Evolutionary conservation across 805 yeast species (phyloP), one percentile per base, ranked within the genome.

Genomic region (Saturnispora saitoi): DNA sequence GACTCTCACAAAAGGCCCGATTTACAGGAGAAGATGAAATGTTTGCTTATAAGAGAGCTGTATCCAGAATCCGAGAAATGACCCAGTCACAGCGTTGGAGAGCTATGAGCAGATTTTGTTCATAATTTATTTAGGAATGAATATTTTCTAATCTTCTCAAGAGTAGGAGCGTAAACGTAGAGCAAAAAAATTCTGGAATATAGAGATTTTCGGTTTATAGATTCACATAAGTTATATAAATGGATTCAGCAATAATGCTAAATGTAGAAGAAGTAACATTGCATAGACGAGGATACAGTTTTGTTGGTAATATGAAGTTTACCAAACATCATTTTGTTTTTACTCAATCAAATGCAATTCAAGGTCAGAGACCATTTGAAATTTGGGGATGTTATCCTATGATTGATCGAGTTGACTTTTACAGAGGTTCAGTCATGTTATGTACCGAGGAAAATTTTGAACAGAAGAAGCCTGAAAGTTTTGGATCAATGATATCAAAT

Each of bases 321-420:
- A 83, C 90, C 2, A 77, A 86, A 5, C 90, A 85, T 60, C 93
- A 86, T 65, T 63, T 86, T 56, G 84, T 85, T 32, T 85, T 84
- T 61, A 46, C 24, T 19, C 43, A 45, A 26, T 72, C 78, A 0
- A 43, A 62, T 4, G 54, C 57, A 9, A 44, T 49, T 32, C 31
- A 51, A 50, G 50, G 54, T 15, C 59, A 31, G 28, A 39, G 61
- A 56, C 22, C 56, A 56, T 70, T 80, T 49, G 98, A 93, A 63
- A 77, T 87, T 29, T 93, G 98, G 99, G 75, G 88, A 29, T 84
- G 95, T 51, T 91, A 88, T 64, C 96, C 97, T 1, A 77, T 89
- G 53, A 80, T 90, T 30, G 82, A 78, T 43, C 71, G 71, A 42
- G 78, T 83, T 1, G 76, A 75, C 55, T 73, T 78, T 62, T 68